Percentiles rank a stretch among this genome's conserved stretches.
These are phyloP conservation scores for Cordia subcordata DNA, from an alignment of 257 asterid genomes.

Conservation along the genomic window DNA sequence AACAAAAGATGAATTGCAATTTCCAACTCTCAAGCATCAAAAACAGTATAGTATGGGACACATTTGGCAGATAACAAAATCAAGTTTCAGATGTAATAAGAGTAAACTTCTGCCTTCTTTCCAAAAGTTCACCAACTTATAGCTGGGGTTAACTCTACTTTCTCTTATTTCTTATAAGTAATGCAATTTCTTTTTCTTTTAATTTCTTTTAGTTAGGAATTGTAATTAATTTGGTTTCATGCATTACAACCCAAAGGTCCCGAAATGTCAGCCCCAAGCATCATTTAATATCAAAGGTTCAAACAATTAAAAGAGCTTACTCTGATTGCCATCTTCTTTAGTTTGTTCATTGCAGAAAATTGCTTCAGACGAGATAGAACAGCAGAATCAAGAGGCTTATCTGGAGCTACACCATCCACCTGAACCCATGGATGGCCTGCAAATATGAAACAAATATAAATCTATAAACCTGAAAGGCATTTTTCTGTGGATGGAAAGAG, in stretches of 20 bases:
- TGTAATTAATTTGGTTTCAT: not conserved
- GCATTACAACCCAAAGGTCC: not conserved
- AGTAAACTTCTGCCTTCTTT: too few relatives aligned
- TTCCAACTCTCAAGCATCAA: too few relatives aligned
- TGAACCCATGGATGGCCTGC: constrained; percentile 44
- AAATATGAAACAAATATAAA: not conserved
- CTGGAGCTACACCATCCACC: constrained; percentile 36
- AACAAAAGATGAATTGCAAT: too few relatives aligned
- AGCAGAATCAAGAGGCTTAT: constrained; percentile 46
- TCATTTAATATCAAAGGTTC: not conserved
- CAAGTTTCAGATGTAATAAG: too few relatives aligned
- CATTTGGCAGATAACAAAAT: too few relatives aligned
- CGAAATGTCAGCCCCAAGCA: not conserved
- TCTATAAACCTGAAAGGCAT: not conserved
- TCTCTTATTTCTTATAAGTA: too few relatives aligned
- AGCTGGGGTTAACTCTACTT: too few relatives aligned
- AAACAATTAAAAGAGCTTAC: constrained; percentile 21
- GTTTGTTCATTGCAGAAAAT: constrained; percentile 42
- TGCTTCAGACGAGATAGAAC: constrained; percentile 41
- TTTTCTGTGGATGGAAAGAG: too few relatives aligned
- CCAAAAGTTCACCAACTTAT: too few relatives aligned
- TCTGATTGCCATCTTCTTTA: constrained; percentile 42
- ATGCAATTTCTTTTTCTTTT: too few relatives aligned
- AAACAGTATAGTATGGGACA: too few relatives aligned
- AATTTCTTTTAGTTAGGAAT: too few relatives aligned